Evolutionary conservation across 805 yeast species (phyloP).

Genomic region (Yarrowia alimentaria): DNA sequence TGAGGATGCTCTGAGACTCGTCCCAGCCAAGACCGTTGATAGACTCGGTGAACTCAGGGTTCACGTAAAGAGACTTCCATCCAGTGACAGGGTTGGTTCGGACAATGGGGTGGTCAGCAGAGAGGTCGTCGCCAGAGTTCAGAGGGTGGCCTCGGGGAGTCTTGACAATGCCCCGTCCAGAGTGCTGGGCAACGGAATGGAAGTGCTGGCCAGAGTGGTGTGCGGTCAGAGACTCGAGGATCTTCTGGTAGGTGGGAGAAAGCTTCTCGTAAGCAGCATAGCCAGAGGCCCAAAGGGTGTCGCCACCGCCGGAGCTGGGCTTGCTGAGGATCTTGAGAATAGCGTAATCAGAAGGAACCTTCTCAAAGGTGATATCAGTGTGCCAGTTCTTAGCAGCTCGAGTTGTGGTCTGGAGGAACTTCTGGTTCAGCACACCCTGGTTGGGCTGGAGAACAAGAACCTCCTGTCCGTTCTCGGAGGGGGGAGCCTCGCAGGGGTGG

Average conservation of each 20-base stretch:
- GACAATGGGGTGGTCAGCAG: conserved; percentile 50
- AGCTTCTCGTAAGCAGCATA: conserved; percentile 55
- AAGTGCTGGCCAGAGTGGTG: conserved; percentile 55
- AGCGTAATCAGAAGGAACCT: conserved; percentile 71
- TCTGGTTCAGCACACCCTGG: conserved; percentile 30
- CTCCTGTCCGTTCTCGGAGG: conserved; percentile 36
- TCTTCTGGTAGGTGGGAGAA: conserved; percentile 49
- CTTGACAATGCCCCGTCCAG: conserved; percentile 48
- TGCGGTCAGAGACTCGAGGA: conserved; percentile 57
- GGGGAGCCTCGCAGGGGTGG: conserved; percentile 36
- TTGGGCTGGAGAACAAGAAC: conserved; percentile 35
- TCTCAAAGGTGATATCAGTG: conserved; percentile 73
- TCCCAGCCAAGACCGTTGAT: conserved; percentile 71
- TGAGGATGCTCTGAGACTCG: conserved; percentile 61
- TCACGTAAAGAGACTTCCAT: conserved; percentile 56
- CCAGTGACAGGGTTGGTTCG: conserved; percentile 67
- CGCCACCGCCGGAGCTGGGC: conserved; percentile 52
- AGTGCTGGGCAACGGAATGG: conserved; percentile 33
- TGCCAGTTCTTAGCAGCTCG: conserved; percentile 54
- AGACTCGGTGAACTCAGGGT: conserved; percentile 59
- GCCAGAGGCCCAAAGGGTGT: conserved; percentile 55
- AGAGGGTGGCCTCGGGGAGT: conserved; percentile 42
- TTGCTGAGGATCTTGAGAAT: conserved; percentile 61
- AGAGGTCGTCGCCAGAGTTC: conserved; percentile 48
- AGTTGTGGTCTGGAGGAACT: conserved; percentile 28